Percentiles rank a stretch among this genome's conserved stretches.
These are phyloP conservation scores for Saturnispora sanitii DNA, from an alignment of 805 yeast species.

Conservation along the genomic window DNA sequence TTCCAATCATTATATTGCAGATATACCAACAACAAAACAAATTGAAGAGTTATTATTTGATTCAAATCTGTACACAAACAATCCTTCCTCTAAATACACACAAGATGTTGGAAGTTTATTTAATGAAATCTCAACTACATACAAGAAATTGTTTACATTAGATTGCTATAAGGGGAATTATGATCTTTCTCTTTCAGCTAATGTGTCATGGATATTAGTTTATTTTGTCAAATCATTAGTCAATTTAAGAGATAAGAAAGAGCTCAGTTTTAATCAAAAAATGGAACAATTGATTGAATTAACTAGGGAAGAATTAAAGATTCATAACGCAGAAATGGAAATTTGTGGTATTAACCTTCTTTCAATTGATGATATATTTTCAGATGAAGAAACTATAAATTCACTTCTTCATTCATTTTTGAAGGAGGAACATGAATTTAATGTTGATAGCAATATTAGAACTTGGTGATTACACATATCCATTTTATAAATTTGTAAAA, in stretches of 20 bases:
- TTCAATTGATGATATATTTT: too few relatives aligned
- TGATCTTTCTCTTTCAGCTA: not conserved
- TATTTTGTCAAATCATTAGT: slow-evolving; percentile 2
- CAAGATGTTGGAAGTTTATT: not conserved
- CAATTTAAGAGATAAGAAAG: not conserved
- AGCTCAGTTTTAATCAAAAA: not conserved
- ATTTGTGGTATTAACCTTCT: too few relatives aligned
- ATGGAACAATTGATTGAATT: not conserved
- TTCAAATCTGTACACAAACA: not conserved
- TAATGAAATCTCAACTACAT: not conserved
- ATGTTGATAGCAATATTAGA: too few relatives aligned
- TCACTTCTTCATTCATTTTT: too few relatives aligned
- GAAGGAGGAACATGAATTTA: too few relatives aligned
- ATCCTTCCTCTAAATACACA: not conserved
- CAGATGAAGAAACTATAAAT: too few relatives aligned
- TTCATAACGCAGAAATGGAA: too few relatives aligned
- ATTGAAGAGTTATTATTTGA: slow-evolving; percentile 2
- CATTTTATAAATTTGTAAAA: too few relatives aligned
- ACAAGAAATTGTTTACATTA: not conserved
- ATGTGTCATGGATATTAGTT: not conserved
- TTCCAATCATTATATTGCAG: not conserved
- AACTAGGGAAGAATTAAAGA: not conserved
- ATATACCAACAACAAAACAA: not conserved
- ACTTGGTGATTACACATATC: too few relatives aligned
- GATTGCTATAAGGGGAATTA: not conserved